Evolutionary conservation across 2,329 filamentous ascomycete genomes (phyloP).

Genomic region (Sporothrix variecibatus): DNA sequence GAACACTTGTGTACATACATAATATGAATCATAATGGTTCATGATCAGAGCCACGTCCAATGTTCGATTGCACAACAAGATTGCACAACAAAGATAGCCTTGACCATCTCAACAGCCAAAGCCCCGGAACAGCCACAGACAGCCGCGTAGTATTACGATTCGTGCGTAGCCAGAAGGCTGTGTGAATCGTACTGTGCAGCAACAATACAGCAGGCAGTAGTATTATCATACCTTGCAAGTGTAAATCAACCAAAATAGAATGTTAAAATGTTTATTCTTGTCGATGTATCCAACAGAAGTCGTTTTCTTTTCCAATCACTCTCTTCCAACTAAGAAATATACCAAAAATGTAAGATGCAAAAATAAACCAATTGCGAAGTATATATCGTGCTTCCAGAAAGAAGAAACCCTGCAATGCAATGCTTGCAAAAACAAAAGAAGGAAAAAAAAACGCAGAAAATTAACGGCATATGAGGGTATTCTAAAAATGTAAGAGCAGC

Average conservation of each 20-base stretch:
- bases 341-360: neutral
- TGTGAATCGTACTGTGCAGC: neutral
- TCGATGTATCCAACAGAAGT: neutral
- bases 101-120: neutral
- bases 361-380: slow-evolving; percentile 7
- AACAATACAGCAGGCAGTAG: neutral
- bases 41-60: neutral
- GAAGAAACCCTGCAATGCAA: slow-evolving; percentile 10
- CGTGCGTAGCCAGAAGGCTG: neutral
- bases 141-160: neutral
- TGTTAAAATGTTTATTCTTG: neutral
- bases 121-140: neutral
- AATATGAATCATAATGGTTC: neutral
- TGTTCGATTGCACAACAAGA: neutral
- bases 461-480: slow-evolving; percentile 12
- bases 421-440: neutral
- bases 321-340: neutral
- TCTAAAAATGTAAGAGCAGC: neutral
- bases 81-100: too few species aligned
- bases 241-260: neutral
- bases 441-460: neutral
- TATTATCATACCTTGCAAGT: too few species aligned
- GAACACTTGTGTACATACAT: neutral
- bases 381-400: neutral
- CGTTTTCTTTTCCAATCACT: neutral